These are phyloP conservation scores for Zostera marina DNA, from an alignment of 116 monocot genomes.

Conservation along the genomic window DNA sequence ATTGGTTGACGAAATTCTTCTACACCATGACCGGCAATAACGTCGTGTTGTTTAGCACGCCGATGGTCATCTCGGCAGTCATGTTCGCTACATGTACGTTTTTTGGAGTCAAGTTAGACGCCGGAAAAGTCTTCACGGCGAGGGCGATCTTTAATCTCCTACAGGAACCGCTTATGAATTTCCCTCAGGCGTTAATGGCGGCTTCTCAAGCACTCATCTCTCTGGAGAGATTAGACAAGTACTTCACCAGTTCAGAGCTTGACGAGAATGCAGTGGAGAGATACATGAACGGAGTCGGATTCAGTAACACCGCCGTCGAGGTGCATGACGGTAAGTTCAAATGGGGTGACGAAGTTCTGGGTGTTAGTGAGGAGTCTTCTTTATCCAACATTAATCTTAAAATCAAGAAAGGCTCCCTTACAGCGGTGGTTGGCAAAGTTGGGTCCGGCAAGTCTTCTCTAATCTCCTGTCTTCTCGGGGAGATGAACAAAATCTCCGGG, in stretches of 20 bases:
- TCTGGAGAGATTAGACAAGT: slow-evolving; percentile 46
- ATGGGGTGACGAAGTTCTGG: slow-evolving; percentile 38
- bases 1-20: slow-evolving; percentile 59
- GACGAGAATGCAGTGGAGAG: slow-evolving; percentile 41
- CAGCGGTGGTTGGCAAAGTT: slow-evolving; percentile 88
- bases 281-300: slow-evolving; percentile 2
- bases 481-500: slow-evolving; percentile 61
- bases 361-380: neutral
- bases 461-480: slow-evolving; percentile 57
- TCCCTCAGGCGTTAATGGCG: slow-evolving; percentile 58
- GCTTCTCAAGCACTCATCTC: slow-evolving; percentile 61
- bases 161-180: slow-evolving; percentile 56
- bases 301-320: too few species aligned
- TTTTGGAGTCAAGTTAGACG: slow-evolving; percentile 33
- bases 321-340: slow-evolving; percentile 26
- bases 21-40: slow-evolving; percentile 44
- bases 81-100: slow-evolving; percentile 39
- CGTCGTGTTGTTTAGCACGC: slow-evolving; percentile 48
- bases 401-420: slow-evolving; percentile 44
- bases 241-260: slow-evolving; percentile 48
- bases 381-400: slow-evolving; percentile 38
- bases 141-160: slow-evolving; percentile 49
- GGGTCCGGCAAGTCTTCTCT: slow-evolving; percentile 89
- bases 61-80: slow-evolving; percentile 28
- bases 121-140: slow-evolving; percentile 63